Percentiles rank a stretch among this genome's conserved stretches.
Conservation (phyloP, 78 protist genomes). For the Blattamonas nauphoetae region DNA sequence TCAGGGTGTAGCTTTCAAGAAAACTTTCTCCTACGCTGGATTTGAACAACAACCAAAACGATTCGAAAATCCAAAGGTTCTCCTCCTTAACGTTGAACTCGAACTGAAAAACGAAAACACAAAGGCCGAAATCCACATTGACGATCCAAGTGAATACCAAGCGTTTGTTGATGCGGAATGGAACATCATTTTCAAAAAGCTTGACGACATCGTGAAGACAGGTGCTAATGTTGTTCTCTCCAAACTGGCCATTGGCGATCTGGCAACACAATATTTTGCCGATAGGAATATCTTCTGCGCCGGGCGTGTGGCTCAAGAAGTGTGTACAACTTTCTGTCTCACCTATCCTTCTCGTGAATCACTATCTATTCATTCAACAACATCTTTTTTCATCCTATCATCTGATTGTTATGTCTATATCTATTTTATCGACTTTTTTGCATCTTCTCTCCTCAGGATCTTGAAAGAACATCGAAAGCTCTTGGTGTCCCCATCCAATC, state of each 20-base stretch:
- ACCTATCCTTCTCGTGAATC: neutral
- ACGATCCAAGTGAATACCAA: constrained; percentile 59
- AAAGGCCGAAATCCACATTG: constrained; percentile 90
- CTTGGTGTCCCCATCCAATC: constrained; percentile 78
- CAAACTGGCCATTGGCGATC: constrained; percentile 94
- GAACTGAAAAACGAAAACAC: constrained; percentile 95
- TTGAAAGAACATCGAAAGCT: constrained; percentile 70
- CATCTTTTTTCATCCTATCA: neutral
- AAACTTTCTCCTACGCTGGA: constrained; percentile 97
- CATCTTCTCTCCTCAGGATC: constrained; percentile 42
- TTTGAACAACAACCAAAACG: constrained; percentile 97
- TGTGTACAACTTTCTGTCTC: neutral
- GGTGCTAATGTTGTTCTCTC: constrained; percentile 95
- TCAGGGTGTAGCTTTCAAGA: constrained; percentile 98
- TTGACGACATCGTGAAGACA: constrained; percentile 69
- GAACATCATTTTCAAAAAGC: constrained; percentile 92
- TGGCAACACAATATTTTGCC: constrained; percentile 99
- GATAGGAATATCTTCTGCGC: constrained; percentile 97
- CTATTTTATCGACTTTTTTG: neutral
- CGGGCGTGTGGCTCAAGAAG: constrained; percentile 90
- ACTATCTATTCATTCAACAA: neutral
- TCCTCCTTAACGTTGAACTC: constrained; percentile 91
- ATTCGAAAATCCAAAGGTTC: constrained; percentile 77
- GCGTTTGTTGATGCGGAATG: constrained; percentile 91
- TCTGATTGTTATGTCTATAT: neutral